Conservation (phyloP, 78 protist species). For the Isochrysis galbana region DNA sequence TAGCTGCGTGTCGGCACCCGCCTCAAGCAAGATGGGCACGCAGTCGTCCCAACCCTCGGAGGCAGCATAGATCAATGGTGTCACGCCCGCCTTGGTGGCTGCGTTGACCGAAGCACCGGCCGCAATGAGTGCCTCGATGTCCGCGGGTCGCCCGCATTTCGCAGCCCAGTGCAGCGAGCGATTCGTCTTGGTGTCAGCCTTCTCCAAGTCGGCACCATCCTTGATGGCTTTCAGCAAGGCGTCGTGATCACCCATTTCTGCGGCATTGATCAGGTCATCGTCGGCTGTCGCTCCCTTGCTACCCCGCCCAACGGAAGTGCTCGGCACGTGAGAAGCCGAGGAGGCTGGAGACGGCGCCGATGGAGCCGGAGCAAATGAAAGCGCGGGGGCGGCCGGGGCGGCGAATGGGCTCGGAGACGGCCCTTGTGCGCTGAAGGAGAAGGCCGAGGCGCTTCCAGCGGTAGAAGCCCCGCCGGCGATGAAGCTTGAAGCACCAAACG, state of each 20-base stretch:
- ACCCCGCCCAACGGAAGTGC: background rate
- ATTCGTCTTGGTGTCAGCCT: background rate
- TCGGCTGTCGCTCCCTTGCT: background rate
- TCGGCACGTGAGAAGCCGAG: too few relatives aligned
- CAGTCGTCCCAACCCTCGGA: slow-evolving; percentile 24
- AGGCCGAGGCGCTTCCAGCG: too few relatives aligned
- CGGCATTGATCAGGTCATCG: background rate
- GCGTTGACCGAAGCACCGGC: background rate
- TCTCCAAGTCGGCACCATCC: background rate
- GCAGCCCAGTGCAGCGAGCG: slow-evolving; percentile 36
- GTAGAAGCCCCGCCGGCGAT: too few relatives aligned
- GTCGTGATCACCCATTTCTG: slow-evolving; percentile 13
- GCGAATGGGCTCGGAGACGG: too few relatives aligned
- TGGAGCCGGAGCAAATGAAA: too few relatives aligned
- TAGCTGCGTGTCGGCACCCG: background rate
- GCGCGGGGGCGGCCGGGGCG: background rate
- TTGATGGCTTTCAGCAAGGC: background rate
- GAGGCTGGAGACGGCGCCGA: too few relatives aligned
- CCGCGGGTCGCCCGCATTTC: background rate
- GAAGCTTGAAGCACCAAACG: too few relatives aligned
- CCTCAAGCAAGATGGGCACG: background rate
- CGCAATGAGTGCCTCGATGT: background rate
- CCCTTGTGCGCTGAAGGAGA: too few relatives aligned
- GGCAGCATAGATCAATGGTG: background rate
- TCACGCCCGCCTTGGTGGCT: background rate